Evolutionary conservation across 1,284 basidiomycete species (phyloP), one percentile per base, ranked within the genome.

Genomic region (Cutaneotrichosporon spelunceum): DNA sequence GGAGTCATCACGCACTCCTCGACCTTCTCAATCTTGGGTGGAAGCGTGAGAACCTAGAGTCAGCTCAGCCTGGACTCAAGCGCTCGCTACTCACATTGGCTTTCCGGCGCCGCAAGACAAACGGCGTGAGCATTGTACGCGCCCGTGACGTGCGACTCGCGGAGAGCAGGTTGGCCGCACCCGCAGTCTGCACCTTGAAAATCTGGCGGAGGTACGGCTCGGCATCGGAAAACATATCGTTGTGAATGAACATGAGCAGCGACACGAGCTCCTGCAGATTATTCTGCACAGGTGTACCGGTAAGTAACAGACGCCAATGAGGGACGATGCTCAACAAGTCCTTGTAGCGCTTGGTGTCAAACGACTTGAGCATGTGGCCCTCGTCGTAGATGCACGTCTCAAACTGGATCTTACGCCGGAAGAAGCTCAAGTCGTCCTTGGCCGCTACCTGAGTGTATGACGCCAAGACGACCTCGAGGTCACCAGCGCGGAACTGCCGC

Each of bases 51-150:
- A 1, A 99, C 95, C 86, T 95, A 75, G 7, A 14, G 56, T 49
- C 30, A 63, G 56, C 26, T 39, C 9, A 16, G 24, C n/a, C 9
- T 21, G 5, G 29, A 21, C 14, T 3, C 14, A 2, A 8, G 13
- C 47, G 0, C 14, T 26, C 36, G 23, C 3, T 29, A 68, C 80
- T 56, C 66, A 87, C 89, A 80, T 93, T 90, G 66, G 93, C 91
- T 80, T 99, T 99, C 67, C 94, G 86, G 53, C 96, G 85, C 24
- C 96, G 89, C 23, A 99, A 84, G 29, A 99, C 94, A 75, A 99
- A 99, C 0, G 96, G 96, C 19, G 91, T 94, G 88, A 99, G 93
- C 93, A 99, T 97, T 76, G 90, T 93, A 81, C 98, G 96, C 6
- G 96, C 96, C 60, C 95, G 82, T 54, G 92, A 90, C 27, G 97